Evolutionary conservation across 2,329 filamentous ascomycete species (phyloP).

Genomic region (Diaporthe citriasiana): DNA sequence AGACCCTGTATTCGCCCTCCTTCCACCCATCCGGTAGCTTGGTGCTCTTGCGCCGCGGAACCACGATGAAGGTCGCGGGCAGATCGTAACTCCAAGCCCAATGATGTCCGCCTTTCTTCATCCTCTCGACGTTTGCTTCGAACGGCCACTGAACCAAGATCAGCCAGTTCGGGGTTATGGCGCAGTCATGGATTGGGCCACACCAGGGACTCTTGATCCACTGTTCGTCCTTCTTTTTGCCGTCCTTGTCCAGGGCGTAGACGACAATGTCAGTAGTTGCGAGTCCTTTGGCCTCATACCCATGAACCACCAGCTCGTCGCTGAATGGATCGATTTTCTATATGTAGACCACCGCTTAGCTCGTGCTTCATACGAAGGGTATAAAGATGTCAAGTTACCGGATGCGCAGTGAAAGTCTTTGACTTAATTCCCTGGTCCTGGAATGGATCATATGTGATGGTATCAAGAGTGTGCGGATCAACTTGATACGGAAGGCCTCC

Average conservation of each 20-base stretch:
- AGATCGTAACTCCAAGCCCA: conserved; percentile 52
- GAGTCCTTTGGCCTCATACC: conserved; percentile 57
- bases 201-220: conserved; percentile 52
- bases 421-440: conserved; percentile 51
- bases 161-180: conserved; percentile 55
- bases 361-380: not conserved
- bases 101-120: conserved; percentile 55
- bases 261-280: conserved; percentile 54
- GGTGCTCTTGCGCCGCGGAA: conserved; percentile 40
- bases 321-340: conserved; percentile 54
- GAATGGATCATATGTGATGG: conserved; percentile 53
- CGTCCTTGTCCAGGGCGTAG: conserved; percentile 48
- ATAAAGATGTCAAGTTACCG: conserved; percentile 18
- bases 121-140: conserved; percentile 52
- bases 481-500: conserved; percentile 53
- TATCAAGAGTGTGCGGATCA: conserved; percentile 54
- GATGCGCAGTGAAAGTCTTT: conserved; percentile 56
- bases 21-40: conserved; percentile 45
- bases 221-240: conserved; percentile 48
- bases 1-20: conserved; percentile 45
- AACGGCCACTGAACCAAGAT: conserved; percentile 54
- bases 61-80: conserved; percentile 44
- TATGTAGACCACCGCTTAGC: not conserved
- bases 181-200: conserved; percentile 57
- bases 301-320: conserved; percentile 54